These are phyloP conservation scores for Fistulinella staudtii DNA, from an alignment of 1,284 basidiomycete species.

Conservation along the genomic window DNA sequence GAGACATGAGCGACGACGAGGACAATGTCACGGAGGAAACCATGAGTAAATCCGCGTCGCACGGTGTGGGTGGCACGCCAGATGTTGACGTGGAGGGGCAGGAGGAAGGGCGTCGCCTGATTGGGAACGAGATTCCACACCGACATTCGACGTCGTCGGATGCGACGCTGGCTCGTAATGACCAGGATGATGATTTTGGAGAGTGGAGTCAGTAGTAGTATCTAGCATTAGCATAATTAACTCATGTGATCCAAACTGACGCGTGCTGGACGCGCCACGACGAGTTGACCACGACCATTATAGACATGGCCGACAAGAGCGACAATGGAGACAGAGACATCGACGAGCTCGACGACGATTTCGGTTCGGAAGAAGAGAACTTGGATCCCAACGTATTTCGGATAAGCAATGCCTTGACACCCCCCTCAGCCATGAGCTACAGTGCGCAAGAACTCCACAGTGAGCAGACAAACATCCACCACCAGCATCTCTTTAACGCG, in stretches of 20 bases:
- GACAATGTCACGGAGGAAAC: conserved; percentile 24
- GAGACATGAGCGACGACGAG: conserved; percentile 61
- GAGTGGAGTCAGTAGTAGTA: conserved; percentile 32
- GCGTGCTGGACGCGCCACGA: not conserved
- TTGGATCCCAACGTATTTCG: conserved; percentile 43
- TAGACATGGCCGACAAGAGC: conserved; percentile 18
- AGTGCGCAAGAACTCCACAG: conserved; percentile 52
- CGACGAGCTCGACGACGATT: conserved; percentile 51
- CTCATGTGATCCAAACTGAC: no score
- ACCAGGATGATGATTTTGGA: conserved; percentile 34
- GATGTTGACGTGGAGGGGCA: not conserved
- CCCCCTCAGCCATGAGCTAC: conserved; percentile 36
- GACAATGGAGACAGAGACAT: conserved; percentile 36
- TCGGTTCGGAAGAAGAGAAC: conserved; percentile 34
- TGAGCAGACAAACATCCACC: conserved; percentile 28
- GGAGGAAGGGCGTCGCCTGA: conserved; percentile 25
- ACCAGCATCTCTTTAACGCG: conserved; percentile 4
- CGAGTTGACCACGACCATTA: no score
- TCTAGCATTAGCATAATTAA: no score
- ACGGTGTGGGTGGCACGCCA: conserved; percentile 8
- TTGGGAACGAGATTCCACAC: conserved; percentile 21
- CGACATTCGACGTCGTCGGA: conserved; percentile 38
- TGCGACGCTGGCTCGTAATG: conserved; percentile 34
- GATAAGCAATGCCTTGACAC: conserved; percentile 42
- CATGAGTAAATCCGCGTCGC: conserved; percentile 11